A percentile compares a stretch with the other conserved stretches of the same genome.
Conservation (phyloP, 164 flowering plant species). For the Berberis vulgaris region DNA sequence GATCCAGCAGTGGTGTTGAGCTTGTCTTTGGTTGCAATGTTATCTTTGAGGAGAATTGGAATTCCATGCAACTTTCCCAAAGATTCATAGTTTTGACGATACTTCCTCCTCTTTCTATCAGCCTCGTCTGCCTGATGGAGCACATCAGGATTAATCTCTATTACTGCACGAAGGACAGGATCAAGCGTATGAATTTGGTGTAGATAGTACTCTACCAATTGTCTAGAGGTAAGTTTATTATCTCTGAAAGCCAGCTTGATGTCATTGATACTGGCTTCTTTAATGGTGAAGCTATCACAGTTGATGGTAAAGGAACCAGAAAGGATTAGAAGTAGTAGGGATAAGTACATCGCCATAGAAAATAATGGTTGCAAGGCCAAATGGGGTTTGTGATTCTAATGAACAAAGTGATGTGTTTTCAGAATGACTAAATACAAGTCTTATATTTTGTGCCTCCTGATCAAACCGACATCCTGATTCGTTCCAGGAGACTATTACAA, state of each 20-base stretch:
- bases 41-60: conserved; percentile 31
- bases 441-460: too few species aligned
- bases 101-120: not conserved
- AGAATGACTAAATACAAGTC: too few species aligned
- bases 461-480: too few species aligned
- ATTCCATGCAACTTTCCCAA: conserved; percentile 39
- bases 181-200: conserved; percentile 21
- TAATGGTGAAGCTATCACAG: too few species aligned
- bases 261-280: conserved; percentile 27
- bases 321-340: too few species aligned
- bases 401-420: too few species aligned
- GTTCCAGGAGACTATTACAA: too few species aligned
- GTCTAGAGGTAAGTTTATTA: conserved; percentile 30
- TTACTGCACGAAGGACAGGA: conserved; percentile 6
- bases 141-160: conserved; percentile 6
- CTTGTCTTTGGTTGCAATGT: conserved; percentile 27
- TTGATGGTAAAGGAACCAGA: too few species aligned
- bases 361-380: too few species aligned
- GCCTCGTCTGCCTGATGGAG: not conserved
- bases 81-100: not conserved
- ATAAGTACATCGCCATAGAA: too few species aligned
- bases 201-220: conserved; percentile 40
- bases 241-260: conserved; percentile 27
- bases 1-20: conserved; percentile 39
- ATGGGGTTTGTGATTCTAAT: too few species aligned